Conservation (phyloP, 345 rosid genomes). For the Brassica cretica region DNA sequence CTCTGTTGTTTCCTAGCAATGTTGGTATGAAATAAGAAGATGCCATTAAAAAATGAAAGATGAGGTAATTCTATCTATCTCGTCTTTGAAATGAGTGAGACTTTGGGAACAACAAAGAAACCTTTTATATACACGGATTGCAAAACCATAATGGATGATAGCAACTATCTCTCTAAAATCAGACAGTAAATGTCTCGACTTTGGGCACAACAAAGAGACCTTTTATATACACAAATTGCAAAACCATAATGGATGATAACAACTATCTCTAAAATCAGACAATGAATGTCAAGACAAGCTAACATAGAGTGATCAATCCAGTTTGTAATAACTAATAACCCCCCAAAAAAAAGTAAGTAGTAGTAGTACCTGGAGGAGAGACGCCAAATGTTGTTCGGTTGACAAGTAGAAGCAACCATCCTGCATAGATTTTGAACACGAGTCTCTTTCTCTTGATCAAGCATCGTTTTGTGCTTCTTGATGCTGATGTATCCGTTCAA, state of each 20-base stretch:
- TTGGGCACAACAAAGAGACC: neutral
- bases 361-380: neutral
- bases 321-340: neutral
- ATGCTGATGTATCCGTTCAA: constrained; percentile 72
- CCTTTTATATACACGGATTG: too few relatives aligned
- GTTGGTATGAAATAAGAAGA: constrained; percentile 25
- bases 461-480: constrained; percentile 69
- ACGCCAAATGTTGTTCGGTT: too few relatives aligned
- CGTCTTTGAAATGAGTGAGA: neutral
- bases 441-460: constrained; percentile 64
- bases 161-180: too few relatives aligned
- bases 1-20: constrained; percentile 39
- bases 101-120: too few relatives aligned
- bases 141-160: too few relatives aligned
- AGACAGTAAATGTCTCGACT: neutral
- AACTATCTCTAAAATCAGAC: neutral
- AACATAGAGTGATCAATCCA: neutral
- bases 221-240: neutral
- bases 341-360: neutral
- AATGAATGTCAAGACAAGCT: neutral
- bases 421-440: constrained; percentile 73
- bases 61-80: neutral
- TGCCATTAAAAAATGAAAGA: too few relatives aligned
- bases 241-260: neutral
- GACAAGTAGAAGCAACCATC: constrained; percentile 9